phyloP scores from a whole-genome alignment of 768 basidiomycete species.

The Pleurotus giganteus region DNA sequence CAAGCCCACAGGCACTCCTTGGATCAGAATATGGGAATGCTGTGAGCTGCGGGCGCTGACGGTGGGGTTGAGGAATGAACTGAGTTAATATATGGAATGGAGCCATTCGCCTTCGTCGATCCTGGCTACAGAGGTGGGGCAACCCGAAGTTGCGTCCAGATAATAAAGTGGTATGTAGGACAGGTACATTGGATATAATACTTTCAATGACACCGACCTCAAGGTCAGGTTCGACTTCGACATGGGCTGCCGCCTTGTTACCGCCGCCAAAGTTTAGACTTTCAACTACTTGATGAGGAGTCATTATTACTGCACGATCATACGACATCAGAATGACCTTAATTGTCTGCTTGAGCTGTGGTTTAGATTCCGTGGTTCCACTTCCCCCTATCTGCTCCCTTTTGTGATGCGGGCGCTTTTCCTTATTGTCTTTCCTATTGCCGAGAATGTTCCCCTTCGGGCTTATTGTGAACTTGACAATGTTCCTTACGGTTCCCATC shows the following conservation, averaged over 20 bases:
- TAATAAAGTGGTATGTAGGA: too few species aligned
- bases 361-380: background rate
- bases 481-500: constrained; percentile 5
- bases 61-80: background rate
- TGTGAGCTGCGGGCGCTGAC: background rate
- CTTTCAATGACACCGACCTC: background rate
- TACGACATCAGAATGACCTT: background rate
- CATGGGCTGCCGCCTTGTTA: background rate
- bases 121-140: too few species aligned
- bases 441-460: background rate
- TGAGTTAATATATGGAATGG: background rate
- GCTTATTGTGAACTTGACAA: constrained; percentile 5
- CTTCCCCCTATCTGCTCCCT: background rate
- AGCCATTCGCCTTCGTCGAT: background rate
- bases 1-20: constrained; percentile 9
- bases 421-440: background rate
- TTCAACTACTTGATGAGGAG: background rate
- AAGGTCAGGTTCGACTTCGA: background rate
- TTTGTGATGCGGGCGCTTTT: background rate
- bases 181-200: background rate
- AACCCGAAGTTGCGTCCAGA: too few species aligned
- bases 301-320: background rate
- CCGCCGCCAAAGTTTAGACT: background rate
- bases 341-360: background rate
- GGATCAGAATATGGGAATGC: background rate